phyloP scores from a whole-genome alignment of 1,139 yeast species.

The Debaryomyces sp. region DNA sequence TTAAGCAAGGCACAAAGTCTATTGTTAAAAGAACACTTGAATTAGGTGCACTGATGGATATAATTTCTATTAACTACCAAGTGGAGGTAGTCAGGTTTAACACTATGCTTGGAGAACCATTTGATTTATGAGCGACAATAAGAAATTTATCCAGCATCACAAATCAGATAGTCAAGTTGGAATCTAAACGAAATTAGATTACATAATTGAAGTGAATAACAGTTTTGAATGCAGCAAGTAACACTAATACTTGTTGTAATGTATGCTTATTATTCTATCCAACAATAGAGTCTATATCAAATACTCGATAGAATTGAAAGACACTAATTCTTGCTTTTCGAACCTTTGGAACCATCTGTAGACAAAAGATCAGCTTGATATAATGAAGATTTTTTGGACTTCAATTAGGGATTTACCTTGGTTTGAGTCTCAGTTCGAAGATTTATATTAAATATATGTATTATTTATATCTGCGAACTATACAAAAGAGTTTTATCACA shows the following conservation, averaged over 20 bases:
- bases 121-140: not conserved
- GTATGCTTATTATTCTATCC: too few relatives aligned
- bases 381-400: too few relatives aligned
- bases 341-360: too few relatives aligned
- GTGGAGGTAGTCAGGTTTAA: not conserved
- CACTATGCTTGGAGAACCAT: not conserved
- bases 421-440: not conserved
- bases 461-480: not conserved
- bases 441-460: not conserved
- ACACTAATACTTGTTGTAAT: too few relatives aligned
- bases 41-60: not conserved
- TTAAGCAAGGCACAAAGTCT: not conserved
- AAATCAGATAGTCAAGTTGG: not conserved
- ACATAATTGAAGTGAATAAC: not conserved
- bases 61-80: not conserved
- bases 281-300: too few relatives aligned
- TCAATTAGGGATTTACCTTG: not conserved
- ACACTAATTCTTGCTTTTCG: too few relatives aligned
- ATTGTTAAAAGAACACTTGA: not conserved
- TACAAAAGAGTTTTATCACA: not conserved
- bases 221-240: too few relatives aligned
- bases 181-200: not conserved
- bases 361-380: too few relatives aligned
- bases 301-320: too few relatives aligned
- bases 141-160: not conserved